A percentile compares a stretch with the other conserved stretches of the same genome.
Conservation (phyloP, 2,329 filamentous ascomycete species). For the Aspergillus ochraceus region DNA sequence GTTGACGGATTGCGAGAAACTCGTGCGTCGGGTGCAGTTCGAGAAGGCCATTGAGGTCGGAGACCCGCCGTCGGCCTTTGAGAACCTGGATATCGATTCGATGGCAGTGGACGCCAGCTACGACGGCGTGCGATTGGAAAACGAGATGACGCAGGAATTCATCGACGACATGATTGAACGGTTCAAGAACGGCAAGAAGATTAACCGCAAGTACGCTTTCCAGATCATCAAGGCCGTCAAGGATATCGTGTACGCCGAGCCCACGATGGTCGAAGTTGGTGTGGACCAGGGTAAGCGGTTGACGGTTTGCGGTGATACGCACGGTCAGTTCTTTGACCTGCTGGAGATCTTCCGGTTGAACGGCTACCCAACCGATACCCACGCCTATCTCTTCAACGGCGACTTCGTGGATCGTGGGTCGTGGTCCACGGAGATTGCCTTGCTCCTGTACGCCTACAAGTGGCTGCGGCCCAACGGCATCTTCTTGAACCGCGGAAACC, state of each 20-base stretch:
- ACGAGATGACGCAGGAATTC: conserved; percentile 92
- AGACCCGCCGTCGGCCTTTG: conserved; percentile 88
- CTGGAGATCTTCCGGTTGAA: conserved; percentile 95
- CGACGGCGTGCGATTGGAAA: conserved; percentile 74
- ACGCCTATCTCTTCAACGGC: conserved; percentile 96
- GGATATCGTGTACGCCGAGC: conserved; percentile 85
- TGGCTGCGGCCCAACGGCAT: conserved; percentile 85
- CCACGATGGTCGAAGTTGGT: conserved; percentile 94
- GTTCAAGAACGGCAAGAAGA: conserved; percentile 93
- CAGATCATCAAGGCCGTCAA: conserved; percentile 90
- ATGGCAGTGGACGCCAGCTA: conserved; percentile 82
- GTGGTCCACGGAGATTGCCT: conserved; percentile 96
- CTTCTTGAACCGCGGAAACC: conserved; percentile 96
- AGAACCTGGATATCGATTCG: conserved; percentile 82
- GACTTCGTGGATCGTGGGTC: conserved; percentile 98
- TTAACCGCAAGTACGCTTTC: conserved; percentile 95
- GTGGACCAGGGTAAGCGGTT: conserved; percentile 75
- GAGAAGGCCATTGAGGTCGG: conserved; percentile 91
- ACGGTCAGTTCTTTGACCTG: conserved; percentile 97
- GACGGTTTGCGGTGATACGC: conserved; percentile 96
- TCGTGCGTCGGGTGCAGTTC: conserved; percentile 89
- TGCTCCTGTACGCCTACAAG: conserved; percentile 94
- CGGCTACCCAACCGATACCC: conserved; percentile 77
- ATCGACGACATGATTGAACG: conserved; percentile 95
- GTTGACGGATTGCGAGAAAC: conserved; percentile 88